Conservation (phyloP, 495 filamentous ascomycete species). For the Xylaria telfairii region DNA sequence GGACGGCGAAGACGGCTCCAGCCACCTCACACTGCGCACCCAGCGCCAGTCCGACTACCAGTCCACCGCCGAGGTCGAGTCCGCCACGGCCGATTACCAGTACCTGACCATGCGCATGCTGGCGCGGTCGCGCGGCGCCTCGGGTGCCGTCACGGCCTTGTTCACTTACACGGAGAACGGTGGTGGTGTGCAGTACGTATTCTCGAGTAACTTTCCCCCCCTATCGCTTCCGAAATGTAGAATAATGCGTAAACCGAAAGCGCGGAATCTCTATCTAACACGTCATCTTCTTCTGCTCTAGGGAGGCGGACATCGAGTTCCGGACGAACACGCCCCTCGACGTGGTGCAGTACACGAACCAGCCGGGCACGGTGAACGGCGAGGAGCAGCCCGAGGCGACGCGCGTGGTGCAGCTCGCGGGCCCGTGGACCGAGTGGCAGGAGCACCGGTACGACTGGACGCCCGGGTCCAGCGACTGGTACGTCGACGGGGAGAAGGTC, state of each 20-base stretch:
- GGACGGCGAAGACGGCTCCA: constrained; percentile 39
- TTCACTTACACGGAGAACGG: constrained; percentile 64
- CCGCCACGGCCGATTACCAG: constrained; percentile 54
- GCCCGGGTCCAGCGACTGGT: constrained; percentile 65
- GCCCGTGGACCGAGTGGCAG: constrained; percentile 69
- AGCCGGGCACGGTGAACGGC: constrained; percentile 59
- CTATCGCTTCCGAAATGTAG: too few relatives aligned
- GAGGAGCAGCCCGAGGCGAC: constrained; percentile 51
- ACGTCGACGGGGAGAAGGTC: constrained; percentile 62
- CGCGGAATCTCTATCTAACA: constrained; percentile 7
- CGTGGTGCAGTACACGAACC: constrained; percentile 74
- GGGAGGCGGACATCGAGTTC: constrained; percentile 79
- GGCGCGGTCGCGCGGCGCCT: constrained; percentile 54
- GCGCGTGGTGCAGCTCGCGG: constrained; percentile 40
- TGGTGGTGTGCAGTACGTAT: constrained; percentile 43
- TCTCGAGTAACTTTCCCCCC: too few relatives aligned
- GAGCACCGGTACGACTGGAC: constrained; percentile 77
- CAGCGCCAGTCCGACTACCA: constrained; percentile 47
- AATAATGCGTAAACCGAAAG: too few relatives aligned
- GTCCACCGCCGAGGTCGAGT: constrained; percentile 67
- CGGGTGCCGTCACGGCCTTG: constrained; percentile 69
- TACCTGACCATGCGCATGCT: constrained; percentile 68
- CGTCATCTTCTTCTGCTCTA: constrained; percentile 43
- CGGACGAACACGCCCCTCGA: constrained; percentile 61
- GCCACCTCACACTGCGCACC: constrained; percentile 60